Conservation (phyloP, 306 rosid species). For the Alnus rubra region DNA sequence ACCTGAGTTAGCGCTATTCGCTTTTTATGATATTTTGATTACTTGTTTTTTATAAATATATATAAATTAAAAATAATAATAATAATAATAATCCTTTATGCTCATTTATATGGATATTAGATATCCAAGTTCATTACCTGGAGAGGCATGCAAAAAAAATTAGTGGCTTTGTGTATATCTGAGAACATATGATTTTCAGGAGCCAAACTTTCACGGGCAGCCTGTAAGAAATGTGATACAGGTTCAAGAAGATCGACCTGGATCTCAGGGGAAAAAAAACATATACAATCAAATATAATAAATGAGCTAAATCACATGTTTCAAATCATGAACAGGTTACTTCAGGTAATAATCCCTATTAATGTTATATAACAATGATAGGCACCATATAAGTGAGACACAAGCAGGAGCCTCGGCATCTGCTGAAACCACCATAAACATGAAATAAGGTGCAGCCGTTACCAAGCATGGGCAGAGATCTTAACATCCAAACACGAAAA, state of each 20-base stretch:
- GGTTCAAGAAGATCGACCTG: conserved; percentile 99
- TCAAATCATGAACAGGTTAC: not conserved
- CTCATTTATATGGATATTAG: conserved; percentile 1
- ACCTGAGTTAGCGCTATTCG: too few relatives aligned
- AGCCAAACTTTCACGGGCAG: conserved; percentile 77
- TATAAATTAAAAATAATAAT: not conserved
- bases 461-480: not conserved
- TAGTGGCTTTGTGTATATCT: conserved; percentile 66
- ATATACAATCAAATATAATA: conserved; percentile 15
- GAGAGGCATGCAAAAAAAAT: conserved; percentile 82
- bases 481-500: not conserved
- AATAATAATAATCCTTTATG: not conserved
- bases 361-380: not conserved
- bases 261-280: conserved; percentile 19
- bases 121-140: conserved; percentile 56
- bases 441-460: not conserved
- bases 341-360: not conserved
- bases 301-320: conserved; percentile 1
- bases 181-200: conserved; percentile 48
- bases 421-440: not conserved
- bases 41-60: too few relatives aligned
- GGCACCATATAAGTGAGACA: not conserved
- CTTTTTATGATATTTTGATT: too few relatives aligned
- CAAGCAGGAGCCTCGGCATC: not conserved
- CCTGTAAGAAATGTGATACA: conserved; percentile 84